phyloP scores from a whole-genome alignment of 2,329 filamentous ascomycete genomes.

The Dactylellina leptospora region DNA sequence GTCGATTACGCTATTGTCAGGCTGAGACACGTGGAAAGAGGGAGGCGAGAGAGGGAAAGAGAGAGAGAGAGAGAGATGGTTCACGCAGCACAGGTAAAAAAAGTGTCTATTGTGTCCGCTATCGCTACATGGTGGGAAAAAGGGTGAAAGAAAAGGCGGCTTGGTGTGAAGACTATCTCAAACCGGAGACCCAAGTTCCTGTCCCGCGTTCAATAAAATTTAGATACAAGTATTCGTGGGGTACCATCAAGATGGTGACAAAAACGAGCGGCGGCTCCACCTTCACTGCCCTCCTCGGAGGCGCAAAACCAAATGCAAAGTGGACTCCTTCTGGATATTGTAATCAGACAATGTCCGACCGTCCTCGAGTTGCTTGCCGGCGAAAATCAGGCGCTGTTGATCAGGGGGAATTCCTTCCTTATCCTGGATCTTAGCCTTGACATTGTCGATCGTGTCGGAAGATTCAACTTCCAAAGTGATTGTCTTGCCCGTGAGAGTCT shows the following conservation, averaged over 20 bases:
- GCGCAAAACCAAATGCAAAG: constrained; percentile 95
- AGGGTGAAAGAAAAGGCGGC: background rate
- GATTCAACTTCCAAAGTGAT: constrained; percentile 75
- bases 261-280: background rate
- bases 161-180: too few species aligned
- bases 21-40: too few species aligned
- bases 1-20: too few species aligned
- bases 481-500: constrained; percentile 79
- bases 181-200: background rate
- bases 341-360: constrained; percentile 96
- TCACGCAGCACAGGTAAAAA: too few species aligned
- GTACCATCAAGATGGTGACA: background rate
- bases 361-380: constrained; percentile 87
- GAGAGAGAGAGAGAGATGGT: too few species aligned
- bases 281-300: constrained; percentile 38
- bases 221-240: background rate
- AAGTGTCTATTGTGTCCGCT: too few species aligned
- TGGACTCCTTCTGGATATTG: constrained; percentile 99
- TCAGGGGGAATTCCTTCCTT: constrained; percentile 80
- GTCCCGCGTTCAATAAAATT: background rate
- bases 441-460: constrained; percentile 75
- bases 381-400: constrained; percentile 75
- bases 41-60: too few species aligned
- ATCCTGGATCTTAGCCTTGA: constrained; percentile 78
- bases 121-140: too few species aligned